Evolutionary conservation across 305 asterid species (phyloP).

Genomic region (Solanum hybrid): DNA sequence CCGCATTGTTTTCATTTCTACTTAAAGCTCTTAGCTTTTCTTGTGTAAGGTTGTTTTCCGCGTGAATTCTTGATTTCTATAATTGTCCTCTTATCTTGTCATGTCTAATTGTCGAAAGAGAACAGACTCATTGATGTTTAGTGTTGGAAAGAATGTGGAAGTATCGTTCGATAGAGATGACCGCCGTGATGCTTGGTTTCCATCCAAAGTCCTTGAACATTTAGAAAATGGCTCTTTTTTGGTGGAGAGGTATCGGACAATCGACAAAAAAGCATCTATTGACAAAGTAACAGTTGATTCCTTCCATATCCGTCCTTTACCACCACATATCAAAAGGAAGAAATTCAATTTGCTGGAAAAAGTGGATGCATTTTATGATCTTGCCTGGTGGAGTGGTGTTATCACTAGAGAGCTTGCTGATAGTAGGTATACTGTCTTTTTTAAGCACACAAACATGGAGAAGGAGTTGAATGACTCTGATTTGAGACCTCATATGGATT

Average conservation of each 20-base stretch:
- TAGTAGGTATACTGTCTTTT: slow-evolving; percentile 36
- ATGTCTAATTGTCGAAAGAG: slow-evolving; percentile 33
- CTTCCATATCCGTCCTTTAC: slow-evolving; percentile 58
- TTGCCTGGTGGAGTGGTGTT: slow-evolving; percentile 66
- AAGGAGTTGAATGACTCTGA: slow-evolving; percentile 30
- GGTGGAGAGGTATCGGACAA: slow-evolving; percentile 30
- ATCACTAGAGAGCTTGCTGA: slow-evolving; percentile 47
- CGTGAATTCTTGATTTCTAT: slow-evolving; percentile 7
- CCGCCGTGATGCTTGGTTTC: slow-evolving; percentile 52
- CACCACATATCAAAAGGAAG: slow-evolving; percentile 49
- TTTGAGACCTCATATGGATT: slow-evolving; percentile 69
- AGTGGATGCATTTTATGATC: slow-evolving; percentile 57
- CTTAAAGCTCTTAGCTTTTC: background rate
- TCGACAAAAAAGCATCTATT: slow-evolving; percentile 5
- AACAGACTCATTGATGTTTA: slow-evolving; percentile 48
- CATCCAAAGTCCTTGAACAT: slow-evolving; percentile 32
- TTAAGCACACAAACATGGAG: slow-evolving; percentile 31
- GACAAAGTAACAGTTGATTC: slow-evolving; percentile 28
- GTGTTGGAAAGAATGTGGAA: slow-evolving; percentile 57
- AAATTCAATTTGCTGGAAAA: slow-evolving; percentile 47
- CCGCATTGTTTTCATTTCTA: background rate
- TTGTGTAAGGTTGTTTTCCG: background rate
- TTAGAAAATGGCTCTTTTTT: slow-evolving; percentile 28
- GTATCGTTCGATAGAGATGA: slow-evolving; percentile 43
- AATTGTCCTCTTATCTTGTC: slow-evolving; percentile 6